Conservation (phyloP, 768 basidiomycete species). For the Boletus coccyginus region DNA sequence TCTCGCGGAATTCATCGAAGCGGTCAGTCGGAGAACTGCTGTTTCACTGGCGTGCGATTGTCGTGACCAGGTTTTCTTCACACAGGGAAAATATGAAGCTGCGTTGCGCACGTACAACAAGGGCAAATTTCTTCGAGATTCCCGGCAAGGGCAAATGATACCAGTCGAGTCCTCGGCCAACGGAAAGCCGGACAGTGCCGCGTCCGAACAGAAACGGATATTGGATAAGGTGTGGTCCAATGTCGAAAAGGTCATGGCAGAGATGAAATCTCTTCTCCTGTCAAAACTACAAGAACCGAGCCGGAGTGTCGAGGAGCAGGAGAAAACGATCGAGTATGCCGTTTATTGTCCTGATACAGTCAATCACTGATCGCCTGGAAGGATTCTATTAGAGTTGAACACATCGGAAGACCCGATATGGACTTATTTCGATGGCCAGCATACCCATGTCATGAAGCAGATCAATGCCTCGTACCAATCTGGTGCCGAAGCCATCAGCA, state of each 20-base stretch:
- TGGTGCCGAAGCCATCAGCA: conserved; percentile 48
- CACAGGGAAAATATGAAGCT: conserved; percentile 87
- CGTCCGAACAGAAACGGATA: conserved; percentile 86
- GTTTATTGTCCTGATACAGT: background rate
- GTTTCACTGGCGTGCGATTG: background rate
- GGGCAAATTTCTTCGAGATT: conserved; percentile 86
- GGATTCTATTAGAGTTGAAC: conserved; percentile 86
- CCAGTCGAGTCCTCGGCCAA: conserved; percentile 66
- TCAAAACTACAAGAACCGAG: conserved; percentile 78
- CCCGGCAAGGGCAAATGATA: conserved; percentile 81
- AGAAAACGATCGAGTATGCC: conserved; percentile 91
- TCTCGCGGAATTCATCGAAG: conserved; percentile 85
- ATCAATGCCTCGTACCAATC: conserved; percentile 64
- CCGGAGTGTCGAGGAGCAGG: conserved; percentile 87
- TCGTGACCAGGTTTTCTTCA: background rate
- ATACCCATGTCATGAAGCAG: conserved; percentile 76
- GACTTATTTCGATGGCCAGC: conserved; percentile 94
- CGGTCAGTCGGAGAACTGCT: conserved; percentile 45
- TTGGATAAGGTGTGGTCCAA: conserved; percentile 95
- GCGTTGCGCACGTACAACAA: conserved; percentile 97
- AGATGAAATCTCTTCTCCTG: conserved; percentile 78
- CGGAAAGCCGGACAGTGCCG: conserved; percentile 43
- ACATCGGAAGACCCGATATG: conserved; percentile 88
- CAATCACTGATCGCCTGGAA: conserved; percentile 32
- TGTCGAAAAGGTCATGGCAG: conserved; percentile 91